phyloP scores from a whole-genome alignment of 1,284 basidiomycete genomes.

The Puccinia coronata region DNA sequence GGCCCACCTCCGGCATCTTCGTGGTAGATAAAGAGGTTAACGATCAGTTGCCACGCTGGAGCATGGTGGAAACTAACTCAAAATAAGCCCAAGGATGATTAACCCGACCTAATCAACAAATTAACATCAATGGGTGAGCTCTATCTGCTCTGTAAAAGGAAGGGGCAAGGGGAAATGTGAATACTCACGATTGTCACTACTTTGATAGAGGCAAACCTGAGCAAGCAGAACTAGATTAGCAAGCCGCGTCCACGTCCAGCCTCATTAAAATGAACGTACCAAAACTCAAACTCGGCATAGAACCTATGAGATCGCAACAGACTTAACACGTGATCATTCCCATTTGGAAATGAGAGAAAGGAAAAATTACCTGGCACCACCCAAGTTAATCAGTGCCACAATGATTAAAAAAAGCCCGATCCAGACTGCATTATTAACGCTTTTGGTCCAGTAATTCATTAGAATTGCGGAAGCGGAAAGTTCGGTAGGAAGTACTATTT shows the following conservation, averaged over 20 bases:
- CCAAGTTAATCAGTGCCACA: conserved; percentile 61
- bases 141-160: no score
- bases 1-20: conserved; percentile 45
- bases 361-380: conserved; percentile 55
- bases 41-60: no score
- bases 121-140: neutral
- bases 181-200: conserved; percentile 67
- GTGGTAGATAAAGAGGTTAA: no score
- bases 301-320: neutral
- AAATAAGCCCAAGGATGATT: conserved; percentile 39
- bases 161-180: neutral
- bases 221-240: neutral
- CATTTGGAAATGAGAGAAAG: no score
- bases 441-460: conserved; percentile 60
- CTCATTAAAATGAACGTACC: conserved; percentile 22
- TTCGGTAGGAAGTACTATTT: conserved; percentile 60
- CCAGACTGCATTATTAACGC: conserved; percentile 60
- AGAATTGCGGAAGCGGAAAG: conserved; percentile 60
- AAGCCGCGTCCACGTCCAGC: no score
- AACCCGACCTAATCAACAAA: conserved; percentile 39
- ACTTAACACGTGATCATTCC: no score
- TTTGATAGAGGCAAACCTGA: conserved; percentile 70
- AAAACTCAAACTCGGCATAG: conserved; percentile 48
- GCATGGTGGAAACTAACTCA: no score
- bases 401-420: conserved; percentile 60